Evolutionary conservation across 768 basidiomycete genomes (phyloP).

Genomic region (Coprinopsis strossmayeri): DNA sequence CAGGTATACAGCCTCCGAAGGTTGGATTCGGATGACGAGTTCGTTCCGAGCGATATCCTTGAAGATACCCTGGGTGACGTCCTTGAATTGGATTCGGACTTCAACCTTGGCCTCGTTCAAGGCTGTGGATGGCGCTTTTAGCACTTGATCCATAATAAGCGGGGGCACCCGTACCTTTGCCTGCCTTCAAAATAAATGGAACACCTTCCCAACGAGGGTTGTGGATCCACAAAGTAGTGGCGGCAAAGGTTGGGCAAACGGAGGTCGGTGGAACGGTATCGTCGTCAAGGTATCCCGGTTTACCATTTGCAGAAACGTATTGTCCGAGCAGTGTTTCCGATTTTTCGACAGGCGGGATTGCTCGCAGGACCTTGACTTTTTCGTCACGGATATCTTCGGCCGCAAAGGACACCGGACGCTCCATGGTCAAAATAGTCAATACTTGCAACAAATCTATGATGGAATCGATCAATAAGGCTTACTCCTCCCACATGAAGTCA

Average conservation of each 20-base stretch:
- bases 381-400: slow-evolving; percentile 98
- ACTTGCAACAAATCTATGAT: slow-evolving; percentile 86
- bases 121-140: slow-evolving; percentile 38
- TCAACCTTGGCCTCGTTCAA: slow-evolving; percentile 99
- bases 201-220: slow-evolving; percentile 99
- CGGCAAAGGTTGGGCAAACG: slow-evolving; percentile 91
- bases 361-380: slow-evolving; percentile 97
- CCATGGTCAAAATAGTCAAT: slow-evolving; percentile 93
- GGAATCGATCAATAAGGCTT: slow-evolving; percentile 12
- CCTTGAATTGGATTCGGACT: slow-evolving; percentile 96
- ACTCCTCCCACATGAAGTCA: slow-evolving; percentile 10
- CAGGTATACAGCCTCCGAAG: slow-evolving; percentile 92
- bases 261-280: slow-evolving; percentile 90
- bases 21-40: slow-evolving; percentile 95
- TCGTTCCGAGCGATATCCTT: slow-evolving; percentile 95
- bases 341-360: slow-evolving; percentile 74
- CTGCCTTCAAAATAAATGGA: slow-evolving; percentile 96
- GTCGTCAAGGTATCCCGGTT: slow-evolving; percentile 99
- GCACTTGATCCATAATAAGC: not conserved
- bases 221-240: slow-evolving; percentile 84
- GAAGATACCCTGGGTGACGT: slow-evolving; percentile 96
- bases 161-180: slow-evolving; percentile 66
- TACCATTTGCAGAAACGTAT: slow-evolving; percentile 81
- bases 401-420: slow-evolving; percentile 94
- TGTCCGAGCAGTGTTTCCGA: slow-evolving; percentile 89